Conservation (phyloP, 805 yeast species). For the Middelhovenomyces tepae region DNA sequence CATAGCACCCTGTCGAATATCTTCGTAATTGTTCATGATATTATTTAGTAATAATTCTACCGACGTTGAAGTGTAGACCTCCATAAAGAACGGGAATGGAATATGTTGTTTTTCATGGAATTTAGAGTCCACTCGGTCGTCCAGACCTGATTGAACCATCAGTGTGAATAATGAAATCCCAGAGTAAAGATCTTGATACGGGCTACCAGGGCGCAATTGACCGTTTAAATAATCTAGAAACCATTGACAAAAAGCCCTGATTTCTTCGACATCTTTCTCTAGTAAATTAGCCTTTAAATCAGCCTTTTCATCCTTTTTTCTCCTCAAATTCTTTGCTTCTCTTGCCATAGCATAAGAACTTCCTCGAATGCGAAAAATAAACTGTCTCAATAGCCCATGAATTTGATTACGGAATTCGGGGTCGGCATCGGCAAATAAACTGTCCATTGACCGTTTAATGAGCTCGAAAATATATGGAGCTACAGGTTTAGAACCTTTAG, state of each 20-base stretch:
- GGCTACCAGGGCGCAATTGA: constrained; percentile 46
- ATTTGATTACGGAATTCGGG: constrained; percentile 63
- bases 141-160: constrained; percentile 49
- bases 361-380: constrained; percentile 58
- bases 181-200: constrained; percentile 33
- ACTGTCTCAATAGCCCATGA: constrained; percentile 49
- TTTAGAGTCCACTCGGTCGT: constrained; percentile 32
- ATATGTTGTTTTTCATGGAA: constrained; percentile 37
- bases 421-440: constrained; percentile 54
- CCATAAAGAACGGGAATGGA: constrained; percentile 40
- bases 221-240: constrained; percentile 30
- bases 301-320: constrained; percentile 19
- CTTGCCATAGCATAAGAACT: constrained; percentile 52
- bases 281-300: constrained; percentile 3
- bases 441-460: constrained; percentile 37
- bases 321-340: constrained; percentile 37
- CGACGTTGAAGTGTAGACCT: constrained; percentile 34
- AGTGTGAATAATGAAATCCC: constrained; percentile 34
- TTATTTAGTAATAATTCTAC: constrained; percentile 49
- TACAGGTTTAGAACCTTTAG: constrained; percentile 53
- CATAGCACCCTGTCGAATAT: constrained; percentile 50
- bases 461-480: constrained; percentile 36
- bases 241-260: constrained; percentile 35
- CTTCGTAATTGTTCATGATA: constrained; percentile 65
- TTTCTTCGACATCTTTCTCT: constrained; percentile 15